A percentile compares a stretch with the other conserved stretches of the same genome.
Conservation (phyloP, 495 filamentous ascomycete genomes). For the Penicillium cataractarum region DNA sequence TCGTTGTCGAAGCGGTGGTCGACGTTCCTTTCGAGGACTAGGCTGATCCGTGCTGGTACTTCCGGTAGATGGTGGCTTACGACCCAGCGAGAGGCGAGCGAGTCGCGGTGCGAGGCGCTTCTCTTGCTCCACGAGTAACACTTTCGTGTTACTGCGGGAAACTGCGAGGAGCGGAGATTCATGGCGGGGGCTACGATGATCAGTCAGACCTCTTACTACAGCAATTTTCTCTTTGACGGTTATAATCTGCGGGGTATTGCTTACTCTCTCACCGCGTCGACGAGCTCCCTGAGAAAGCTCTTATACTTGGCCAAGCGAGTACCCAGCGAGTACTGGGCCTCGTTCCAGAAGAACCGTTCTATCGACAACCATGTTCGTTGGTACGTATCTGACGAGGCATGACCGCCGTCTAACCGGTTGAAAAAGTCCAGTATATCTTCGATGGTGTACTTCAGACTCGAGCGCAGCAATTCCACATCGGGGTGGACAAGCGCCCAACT, state of each 20-base stretch:
- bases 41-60: slow-evolving; percentile 35
- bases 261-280: slow-evolving; percentile 51
- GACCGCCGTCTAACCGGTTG: slow-evolving; percentile 43
- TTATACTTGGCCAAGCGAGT: slow-evolving; percentile 59
- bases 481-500: slow-evolving; percentile 38
- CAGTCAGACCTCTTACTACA: neutral
- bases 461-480: slow-evolving; percentile 49
- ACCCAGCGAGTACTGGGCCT: slow-evolving; percentile 52
- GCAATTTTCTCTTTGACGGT: neutral
- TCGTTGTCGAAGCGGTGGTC: slow-evolving; percentile 30
- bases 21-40: slow-evolving; percentile 37
- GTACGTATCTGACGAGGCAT: slow-evolving; percentile 43
- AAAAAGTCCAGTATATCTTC: slow-evolving; percentile 57
- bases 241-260: slow-evolving; percentile 8
- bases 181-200: slow-evolving; percentile 8
- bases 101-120: slow-evolving; percentile 39
- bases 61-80: slow-evolving; percentile 23
- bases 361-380: slow-evolving; percentile 58
- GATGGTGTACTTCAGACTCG: slow-evolving; percentile 56
- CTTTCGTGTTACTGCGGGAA: slow-evolving; percentile 40
- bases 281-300: slow-evolving; percentile 52
- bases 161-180: slow-evolving; percentile 35
- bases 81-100: slow-evolving; percentile 40
- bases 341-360: slow-evolving; percentile 49
- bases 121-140: slow-evolving; percentile 44